These are phyloP conservation scores for Echinosophora koreensis DNA, from an alignment of 306 rosid genomes.

Conservation along the genomic window DNA sequence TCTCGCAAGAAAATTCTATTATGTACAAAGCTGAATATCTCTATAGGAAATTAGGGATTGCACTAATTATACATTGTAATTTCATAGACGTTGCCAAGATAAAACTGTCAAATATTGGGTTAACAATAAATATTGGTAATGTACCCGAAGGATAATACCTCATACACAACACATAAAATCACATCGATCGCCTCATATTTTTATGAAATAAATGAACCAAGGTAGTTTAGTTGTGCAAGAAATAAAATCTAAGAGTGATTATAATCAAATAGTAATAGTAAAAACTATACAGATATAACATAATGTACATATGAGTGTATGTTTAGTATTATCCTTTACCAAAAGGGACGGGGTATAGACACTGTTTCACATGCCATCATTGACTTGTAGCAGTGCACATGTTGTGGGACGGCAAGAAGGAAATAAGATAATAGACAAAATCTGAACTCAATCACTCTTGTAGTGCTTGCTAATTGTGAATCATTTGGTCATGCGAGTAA, in stretches of 20 bases:
- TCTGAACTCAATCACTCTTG: constrained; percentile 18
- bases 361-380: background rate
- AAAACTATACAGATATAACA: background rate
- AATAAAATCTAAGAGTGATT: background rate
- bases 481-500: background rate
- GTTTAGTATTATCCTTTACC: background rate
- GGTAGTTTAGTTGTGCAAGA: no score
- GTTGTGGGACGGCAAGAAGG: background rate
- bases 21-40: background rate
- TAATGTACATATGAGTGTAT: background rate
- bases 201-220: background rate
- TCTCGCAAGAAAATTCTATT: background rate
- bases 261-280: background rate
- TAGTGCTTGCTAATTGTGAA: constrained; percentile 16
- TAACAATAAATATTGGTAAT: background rate
- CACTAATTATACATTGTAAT: background rate
- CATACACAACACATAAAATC: background rate
- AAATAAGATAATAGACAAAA: background rate
- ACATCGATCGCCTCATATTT: background rate
- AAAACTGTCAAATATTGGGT: background rate
- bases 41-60: background rate
- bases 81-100: background rate
- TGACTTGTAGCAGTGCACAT: background rate
- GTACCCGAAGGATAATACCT: background rate
- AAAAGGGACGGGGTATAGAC: background rate